Evolutionary conservation across 169 alveolate species (phyloP), one percentile per base, ranked within the genome.

Genomic region (Theileria sp.): DNA sequence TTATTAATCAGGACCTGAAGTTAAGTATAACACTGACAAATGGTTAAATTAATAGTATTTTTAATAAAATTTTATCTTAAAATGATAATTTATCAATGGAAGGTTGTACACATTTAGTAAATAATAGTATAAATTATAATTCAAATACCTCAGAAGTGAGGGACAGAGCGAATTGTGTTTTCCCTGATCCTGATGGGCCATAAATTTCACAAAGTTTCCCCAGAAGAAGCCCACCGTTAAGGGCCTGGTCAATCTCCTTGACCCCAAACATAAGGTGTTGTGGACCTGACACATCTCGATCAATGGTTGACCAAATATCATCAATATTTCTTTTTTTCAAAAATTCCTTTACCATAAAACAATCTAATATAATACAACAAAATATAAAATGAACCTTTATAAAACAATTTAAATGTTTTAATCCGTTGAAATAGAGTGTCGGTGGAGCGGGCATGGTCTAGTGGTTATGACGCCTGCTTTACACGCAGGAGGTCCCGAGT

Each of bases 401-500:
- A 8, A 28, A 61, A 61, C 23, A 6, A 9, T n/a, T n/a, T 10
- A 0, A 66, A 58, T 58, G 32, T 58, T 25, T 58, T 21, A 19
- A 58, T 34, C 21, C n/a, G 72, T 64, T 12, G 68, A 80, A 73
- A 34, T 15, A 56, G 72, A 54, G 23, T 34, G 9, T 17, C 6
- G 0, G 5, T 25, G 12, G 25, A 25, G 94, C 95, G 96, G 95
- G 92, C 94, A 86, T 92, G 95, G 95, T 92, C 95, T 92, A 92
- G 95, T 92, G 95, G 95, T 84, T 88, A 92, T 86, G 95, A 92
- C 95, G 95, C 86, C 95, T 90, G 95, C 96, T 82, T 92, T 87
- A 92, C 95, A 92, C 95, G 95, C 95, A 92, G 95, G 86, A 92
- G 95, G 62, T 92, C 95, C 95, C 96, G 96, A 92, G 95, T 92